Evolutionary conservation across 2,329 filamentous ascomycete genomes (phyloP).

Genomic region (Xylariales sp.): DNA sequence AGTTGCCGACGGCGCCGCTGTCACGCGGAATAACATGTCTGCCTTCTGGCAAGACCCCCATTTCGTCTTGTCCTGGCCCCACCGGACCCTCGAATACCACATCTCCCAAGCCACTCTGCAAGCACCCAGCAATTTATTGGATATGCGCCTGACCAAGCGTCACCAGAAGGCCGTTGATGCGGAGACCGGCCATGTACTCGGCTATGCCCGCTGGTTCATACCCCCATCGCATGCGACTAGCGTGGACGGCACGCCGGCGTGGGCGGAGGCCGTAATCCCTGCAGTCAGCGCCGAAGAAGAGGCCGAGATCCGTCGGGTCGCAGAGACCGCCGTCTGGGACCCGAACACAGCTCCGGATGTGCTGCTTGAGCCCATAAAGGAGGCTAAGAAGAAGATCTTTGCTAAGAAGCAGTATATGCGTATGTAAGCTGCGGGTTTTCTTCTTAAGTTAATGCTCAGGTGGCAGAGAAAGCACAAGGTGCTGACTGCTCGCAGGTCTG

Average conservation of each 20-base stretch:
- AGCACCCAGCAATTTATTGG: constrained; percentile 5
- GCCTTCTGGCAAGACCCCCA: constrained; percentile 14
- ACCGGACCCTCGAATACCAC: constrained; percentile 15
- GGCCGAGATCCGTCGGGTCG: constrained; percentile 2
- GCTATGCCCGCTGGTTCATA: constrained; percentile 5
- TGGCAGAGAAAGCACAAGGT: no score
- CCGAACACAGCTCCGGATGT: constrained; percentile 1
- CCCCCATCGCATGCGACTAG: not conserved
- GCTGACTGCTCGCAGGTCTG: constrained; percentile 11
- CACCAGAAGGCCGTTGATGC: constrained; percentile 7
- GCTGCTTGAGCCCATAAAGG: not conserved
- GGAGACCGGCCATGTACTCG: constrained; percentile 4
- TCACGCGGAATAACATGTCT: constrained; percentile 13
- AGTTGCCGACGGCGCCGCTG: constrained; percentile 12
- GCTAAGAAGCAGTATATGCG: constrained; percentile 1
- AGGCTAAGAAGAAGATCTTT: constrained; percentile 1
- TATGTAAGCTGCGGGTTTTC: not conserved
- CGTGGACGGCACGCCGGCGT: not conserved
- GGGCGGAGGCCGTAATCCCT: constrained; percentile 4
- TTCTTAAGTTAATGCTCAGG: no score
- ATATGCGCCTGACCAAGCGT: constrained; percentile 3
- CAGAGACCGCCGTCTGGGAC: constrained; percentile 1
- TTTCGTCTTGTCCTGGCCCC: constrained; percentile 13
- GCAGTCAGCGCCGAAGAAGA: constrained; percentile 3
- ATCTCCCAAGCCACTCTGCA: constrained; percentile 13